Evolutionary conservation across 2,329 filamentous ascomycete genomes (phyloP).

Genomic region (Pezizomycotina sp.): DNA sequence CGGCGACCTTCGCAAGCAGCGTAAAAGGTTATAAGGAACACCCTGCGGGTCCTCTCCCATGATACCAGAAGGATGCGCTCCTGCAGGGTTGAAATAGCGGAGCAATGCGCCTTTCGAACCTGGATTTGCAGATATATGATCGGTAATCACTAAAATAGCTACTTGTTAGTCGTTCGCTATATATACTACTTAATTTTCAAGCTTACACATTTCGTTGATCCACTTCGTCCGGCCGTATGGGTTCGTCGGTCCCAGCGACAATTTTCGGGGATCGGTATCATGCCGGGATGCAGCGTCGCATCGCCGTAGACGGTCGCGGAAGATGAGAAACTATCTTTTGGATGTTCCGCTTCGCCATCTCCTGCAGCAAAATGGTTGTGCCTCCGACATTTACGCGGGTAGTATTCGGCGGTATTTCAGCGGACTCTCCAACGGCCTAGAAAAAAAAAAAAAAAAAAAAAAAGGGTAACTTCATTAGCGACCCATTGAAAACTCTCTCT

Average conservation of each 20-base stretch:
- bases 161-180: too few species aligned
- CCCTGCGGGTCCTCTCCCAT: conserved; percentile 98
- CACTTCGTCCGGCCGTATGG: conserved; percentile 95
- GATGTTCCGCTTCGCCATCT: conserved; percentile 81
- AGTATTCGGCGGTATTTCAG: conserved; percentile 88
- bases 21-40: conserved; percentile 90
- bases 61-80: conserved; percentile 82
- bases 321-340: conserved; percentile 97
- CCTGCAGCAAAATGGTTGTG: conserved; percentile 67
- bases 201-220: conserved; percentile 49
- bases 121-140: conserved; percentile 73
- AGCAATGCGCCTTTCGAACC: conserved; percentile 88
- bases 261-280: conserved; percentile 96
- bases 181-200: neutral
- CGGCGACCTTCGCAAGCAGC: conserved; percentile 85
- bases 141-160: conserved; percentile 55
- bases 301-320: conserved; percentile 97
- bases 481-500: neutral
- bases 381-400: conserved; percentile 94
- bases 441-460: conserved; percentile 6
- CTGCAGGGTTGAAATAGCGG: conserved; percentile 95
- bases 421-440: conserved; percentile 91
- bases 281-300: conserved; percentile 84
- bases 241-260: conserved; percentile 93
- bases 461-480: conserved; percentile 7